Evolutionary conservation across 352 stramenopile species (phyloP), one percentile per base, ranked within the genome.

Genomic region (Phytophthora sansomeana): DNA sequence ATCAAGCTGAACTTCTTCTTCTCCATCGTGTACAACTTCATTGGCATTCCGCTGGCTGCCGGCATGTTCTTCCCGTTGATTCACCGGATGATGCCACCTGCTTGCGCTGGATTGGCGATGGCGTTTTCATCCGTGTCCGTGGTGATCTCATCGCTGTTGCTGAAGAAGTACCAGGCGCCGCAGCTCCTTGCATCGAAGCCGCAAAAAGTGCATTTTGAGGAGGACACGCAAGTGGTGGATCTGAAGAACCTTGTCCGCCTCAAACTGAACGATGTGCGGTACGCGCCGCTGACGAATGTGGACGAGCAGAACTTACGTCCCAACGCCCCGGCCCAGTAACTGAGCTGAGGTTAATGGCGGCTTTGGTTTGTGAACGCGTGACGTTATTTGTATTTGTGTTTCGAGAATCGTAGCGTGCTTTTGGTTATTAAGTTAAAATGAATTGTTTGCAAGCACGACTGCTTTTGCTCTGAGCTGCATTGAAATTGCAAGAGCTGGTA

Each of bases 121-220:
- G 89, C 89, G 2, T 92, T 96, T 49, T 96, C 88, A 26, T 96
- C 89, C 1, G 89, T 97, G 1, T 96, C 90, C 2, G 90, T 97
- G 0, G 86, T 97, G 3, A 59, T 91, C 13, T 96, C 89, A 21
- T 96, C 88, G 54, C 61, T 97, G 28, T n/a, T 93, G 36, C 63
- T 97, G n/a, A 95, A 95, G 58, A 74, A 74, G 11, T 97, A 96
- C 64, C 55, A 74, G 29, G 21, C 75, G 0, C 89, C 89, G 6
- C 54, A 80, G 35, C 54, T 96, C 7, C 47, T 69, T 13, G 58
- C 62, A 26, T 43, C 72, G 9, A 89, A 82, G 50, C 36, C 38
- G 1, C 55, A 69, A 19, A 61, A 74, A 17, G 60, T 80, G 17
- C 76, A 85, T 62, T 89, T 86, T 29, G 75, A 85, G 24, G 80